Percentiles rank a stretch among this genome's conserved stretches.
Evolutionary conservation across 108 stramenopile species (phyloP).

Genomic region (Conticribra guillardii): DNA sequence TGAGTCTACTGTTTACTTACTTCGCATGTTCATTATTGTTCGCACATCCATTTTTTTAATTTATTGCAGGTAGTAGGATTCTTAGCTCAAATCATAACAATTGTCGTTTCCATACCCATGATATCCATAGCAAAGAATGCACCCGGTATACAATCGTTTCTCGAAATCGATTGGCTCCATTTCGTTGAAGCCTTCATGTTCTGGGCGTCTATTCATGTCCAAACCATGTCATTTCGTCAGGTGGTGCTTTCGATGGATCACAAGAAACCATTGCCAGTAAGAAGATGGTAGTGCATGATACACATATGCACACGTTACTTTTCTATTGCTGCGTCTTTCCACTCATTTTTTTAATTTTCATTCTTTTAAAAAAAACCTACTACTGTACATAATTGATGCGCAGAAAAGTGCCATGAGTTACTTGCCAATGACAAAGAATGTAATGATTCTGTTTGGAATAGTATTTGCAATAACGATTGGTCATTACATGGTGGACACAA

Average conservation of each 20-base stretch:
- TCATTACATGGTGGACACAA: conserved; percentile 12
- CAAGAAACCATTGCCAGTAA: conserved; percentile 24
- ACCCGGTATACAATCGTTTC: conserved; percentile 17
- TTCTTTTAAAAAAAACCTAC: neutral
- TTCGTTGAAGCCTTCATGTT: conserved; percentile 38
- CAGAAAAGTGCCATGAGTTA: conserved; percentile 25
- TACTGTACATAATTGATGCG: neutral
- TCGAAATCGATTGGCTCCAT: conserved; percentile 46
- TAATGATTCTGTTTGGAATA: conserved; percentile 7
- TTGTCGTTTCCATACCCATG: conserved; percentile 36
- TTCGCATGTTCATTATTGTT: neutral
- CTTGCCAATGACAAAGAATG: conserved; percentile 12
- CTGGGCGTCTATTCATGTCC: conserved; percentile 39
- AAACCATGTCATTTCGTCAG: conserved; percentile 42
- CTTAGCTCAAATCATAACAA: conserved; percentile 28
- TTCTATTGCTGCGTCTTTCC: no score
- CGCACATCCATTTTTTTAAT: neutral
- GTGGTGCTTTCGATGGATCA: conserved; percentile 17
- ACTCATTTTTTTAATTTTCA: no score
- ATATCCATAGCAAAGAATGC: conserved; percentile 18
- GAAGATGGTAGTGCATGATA: no score
- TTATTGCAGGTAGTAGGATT: conserved; percentile 24
- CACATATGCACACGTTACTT: no score
- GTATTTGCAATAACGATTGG: conserved; percentile 2
- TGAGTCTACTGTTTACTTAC: neutral